phyloP scores from a whole-genome alignment of 352 stramenopile genomes.

The Pythium dissotocum region DNA sequence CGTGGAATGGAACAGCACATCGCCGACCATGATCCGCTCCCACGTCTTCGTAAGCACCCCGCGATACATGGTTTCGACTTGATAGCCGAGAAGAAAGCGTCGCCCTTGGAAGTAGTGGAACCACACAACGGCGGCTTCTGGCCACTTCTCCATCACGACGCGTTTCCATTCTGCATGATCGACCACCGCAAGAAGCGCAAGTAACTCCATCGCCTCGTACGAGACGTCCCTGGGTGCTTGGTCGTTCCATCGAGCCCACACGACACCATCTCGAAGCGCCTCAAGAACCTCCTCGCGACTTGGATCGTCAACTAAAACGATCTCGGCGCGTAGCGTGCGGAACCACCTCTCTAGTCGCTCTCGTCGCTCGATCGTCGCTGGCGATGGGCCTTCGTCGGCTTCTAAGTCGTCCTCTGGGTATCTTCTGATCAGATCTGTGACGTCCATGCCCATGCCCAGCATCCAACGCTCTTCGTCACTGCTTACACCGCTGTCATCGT shows the following conservation, averaged over 20 bases:
- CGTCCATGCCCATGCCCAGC: background rate
- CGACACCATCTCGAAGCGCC: background rate
- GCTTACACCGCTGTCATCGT: background rate
- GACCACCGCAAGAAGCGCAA: background rate
- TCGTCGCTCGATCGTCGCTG: background rate
- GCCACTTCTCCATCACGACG: background rate
- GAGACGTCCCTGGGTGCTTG: background rate
- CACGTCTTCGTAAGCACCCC: background rate
- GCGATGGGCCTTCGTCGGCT: background rate
- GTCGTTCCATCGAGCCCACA: background rate
- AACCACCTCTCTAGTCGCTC: background rate
- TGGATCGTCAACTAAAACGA: background rate
- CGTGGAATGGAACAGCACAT: background rate
- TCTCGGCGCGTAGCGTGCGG: background rate
- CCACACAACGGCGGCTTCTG: background rate
- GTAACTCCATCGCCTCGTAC: background rate
- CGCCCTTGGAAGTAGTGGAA: background rate
- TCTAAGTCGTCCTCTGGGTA: background rate
- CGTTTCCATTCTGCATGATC: background rate
- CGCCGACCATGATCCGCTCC: background rate
- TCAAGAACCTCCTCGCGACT: background rate
- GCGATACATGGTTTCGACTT: background rate
- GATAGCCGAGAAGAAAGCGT: background rate
- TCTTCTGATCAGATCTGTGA: background rate
- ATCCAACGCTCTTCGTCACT: background rate